Conservation (phyloP, 2,329 filamentous ascomycete genomes). For the Sphaceloma murrayae region DNA sequence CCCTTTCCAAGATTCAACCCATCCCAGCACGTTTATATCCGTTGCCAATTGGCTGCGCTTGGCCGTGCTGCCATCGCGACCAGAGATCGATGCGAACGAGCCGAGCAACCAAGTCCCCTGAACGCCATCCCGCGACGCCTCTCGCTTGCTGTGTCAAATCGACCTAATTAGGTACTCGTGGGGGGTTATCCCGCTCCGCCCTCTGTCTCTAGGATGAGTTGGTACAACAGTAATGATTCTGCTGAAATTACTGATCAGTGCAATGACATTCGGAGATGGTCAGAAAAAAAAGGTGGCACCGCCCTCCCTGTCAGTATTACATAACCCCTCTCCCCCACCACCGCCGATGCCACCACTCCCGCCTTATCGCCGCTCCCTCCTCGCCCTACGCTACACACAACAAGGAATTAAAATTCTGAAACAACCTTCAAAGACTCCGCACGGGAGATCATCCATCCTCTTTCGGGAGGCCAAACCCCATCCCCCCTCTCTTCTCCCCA, state of each 20-base stretch:
- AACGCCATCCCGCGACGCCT: constrained; percentile 10
- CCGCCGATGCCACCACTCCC: background rate
- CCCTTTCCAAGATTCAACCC: background rate
- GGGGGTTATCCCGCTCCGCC: background rate
- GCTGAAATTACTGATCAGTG: background rate
- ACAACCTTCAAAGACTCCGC: no score
- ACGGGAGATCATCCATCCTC: no score
- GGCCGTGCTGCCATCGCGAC: background rate
- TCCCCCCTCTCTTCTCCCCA: no score
- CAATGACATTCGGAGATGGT: no score
- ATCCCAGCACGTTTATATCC: constrained; percentile 1
- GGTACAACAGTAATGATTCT: no score
- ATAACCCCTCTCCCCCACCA: background rate
- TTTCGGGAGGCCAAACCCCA: no score
- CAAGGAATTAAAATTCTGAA: no score
- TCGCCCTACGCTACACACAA: no score
- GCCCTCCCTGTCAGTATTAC: background rate
- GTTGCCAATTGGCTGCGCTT: background rate
- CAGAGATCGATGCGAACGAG: constrained; percentile 1
- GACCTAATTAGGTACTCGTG: background rate
- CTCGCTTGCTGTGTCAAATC: constrained; percentile 5
- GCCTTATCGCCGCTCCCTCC: no score
- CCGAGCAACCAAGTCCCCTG: constrained; percentile 5
- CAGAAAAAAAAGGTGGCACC: no score
- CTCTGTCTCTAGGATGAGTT: background rate